Evolutionary conservation across 805 yeast species (phyloP).

Genomic region (Metschnikowia reukaufii): DNA sequence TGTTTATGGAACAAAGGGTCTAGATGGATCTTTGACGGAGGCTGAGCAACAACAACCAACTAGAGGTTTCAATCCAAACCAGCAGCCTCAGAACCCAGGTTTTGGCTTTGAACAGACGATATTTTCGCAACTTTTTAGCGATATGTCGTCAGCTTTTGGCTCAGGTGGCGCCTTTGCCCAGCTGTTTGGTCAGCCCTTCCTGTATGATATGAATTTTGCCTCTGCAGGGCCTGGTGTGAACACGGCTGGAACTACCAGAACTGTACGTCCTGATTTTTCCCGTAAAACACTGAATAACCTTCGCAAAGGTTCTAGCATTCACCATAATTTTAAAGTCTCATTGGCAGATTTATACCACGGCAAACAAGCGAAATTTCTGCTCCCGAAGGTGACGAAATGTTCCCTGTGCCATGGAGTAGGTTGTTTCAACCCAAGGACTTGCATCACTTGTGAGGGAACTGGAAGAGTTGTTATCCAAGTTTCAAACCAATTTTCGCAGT

Average conservation of each 20-base stretch:
- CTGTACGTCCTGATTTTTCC: conserved; percentile 14
- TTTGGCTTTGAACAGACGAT: conserved; percentile 20
- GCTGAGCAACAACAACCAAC: conserved; percentile 4
- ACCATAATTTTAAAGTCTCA: conserved; percentile 52
- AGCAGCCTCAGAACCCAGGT: conserved; percentile 5
- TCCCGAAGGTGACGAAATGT: conserved; percentile 53
- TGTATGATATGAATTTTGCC: conserved; percentile 4
- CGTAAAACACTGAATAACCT: background rate
- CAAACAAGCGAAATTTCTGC: conserved; percentile 52
- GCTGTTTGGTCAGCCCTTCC: conserved; percentile 8
- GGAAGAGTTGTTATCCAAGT: conserved; percentile 45
- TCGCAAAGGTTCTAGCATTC: conserved; percentile 42
- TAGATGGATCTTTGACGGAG: conserved; percentile 27
- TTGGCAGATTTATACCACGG: conserved; percentile 61
- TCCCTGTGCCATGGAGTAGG: conserved; percentile 53
- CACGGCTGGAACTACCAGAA: conserved; percentile 2
- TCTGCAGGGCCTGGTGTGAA: background rate
- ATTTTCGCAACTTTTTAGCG: conserved; percentile 39
- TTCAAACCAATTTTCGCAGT: conserved; percentile 44
- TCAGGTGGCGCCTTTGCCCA: conserved; percentile 7
- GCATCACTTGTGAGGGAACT: conserved; percentile 46
- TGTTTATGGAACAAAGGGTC: conserved; percentile 47
- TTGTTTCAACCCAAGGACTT: conserved; percentile 36
- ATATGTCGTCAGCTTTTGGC: conserved; percentile 30
- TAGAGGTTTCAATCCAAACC: conserved; percentile 1